Conservation (phyloP, 768 basidiomycete species). For the Lactarius trivialis region DNA sequence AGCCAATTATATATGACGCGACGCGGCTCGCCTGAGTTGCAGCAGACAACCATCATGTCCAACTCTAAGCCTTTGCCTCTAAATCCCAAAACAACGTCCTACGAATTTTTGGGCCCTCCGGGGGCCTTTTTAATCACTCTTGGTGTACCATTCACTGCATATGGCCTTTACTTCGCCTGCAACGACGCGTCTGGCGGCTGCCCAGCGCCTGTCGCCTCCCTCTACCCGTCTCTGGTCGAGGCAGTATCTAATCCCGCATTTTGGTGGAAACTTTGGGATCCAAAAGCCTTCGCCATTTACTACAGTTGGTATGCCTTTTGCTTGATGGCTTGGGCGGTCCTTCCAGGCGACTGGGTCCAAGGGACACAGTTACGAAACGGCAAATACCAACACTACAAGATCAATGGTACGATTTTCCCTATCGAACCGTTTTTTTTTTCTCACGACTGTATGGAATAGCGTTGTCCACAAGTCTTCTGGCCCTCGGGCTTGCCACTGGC, state of each 20-base stretch:
- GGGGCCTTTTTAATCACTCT: constrained; percentile 68
- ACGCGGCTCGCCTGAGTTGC: neutral
- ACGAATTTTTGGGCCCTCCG: constrained; percentile 79
- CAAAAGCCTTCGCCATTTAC: constrained; percentile 68
- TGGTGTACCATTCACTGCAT: constrained; percentile 63
- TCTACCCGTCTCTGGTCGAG: constrained; percentile 40
- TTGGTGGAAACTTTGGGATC: constrained; percentile 81
- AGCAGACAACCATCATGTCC: constrained; percentile 14
- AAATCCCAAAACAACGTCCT: constrained; percentile 65
- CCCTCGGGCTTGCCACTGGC: constrained; percentile 67
- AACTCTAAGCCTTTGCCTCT: constrained; percentile 25
- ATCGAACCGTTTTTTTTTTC: neutral
- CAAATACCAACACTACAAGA: constrained; percentile 76
- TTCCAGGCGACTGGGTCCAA: constrained; percentile 50
- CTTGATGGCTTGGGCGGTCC: constrained; percentile 69
- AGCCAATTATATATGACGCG: neutral
- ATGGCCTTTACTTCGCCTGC: constrained; percentile 72
- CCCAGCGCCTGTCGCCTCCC: constrained; percentile 43
- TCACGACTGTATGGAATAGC: constrained; percentile 39
- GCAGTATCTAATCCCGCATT: constrained; percentile 46
- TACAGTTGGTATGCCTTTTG: constrained; percentile 88
- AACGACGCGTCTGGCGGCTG: constrained; percentile 66
- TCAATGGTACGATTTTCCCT: constrained; percentile 67
- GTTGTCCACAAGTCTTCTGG: constrained; percentile 78
- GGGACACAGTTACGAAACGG: constrained; percentile 60